phyloP scores from a whole-genome alignment of 192 early-diverging fungal genomes.

The Dissophora globulifera region DNA sequence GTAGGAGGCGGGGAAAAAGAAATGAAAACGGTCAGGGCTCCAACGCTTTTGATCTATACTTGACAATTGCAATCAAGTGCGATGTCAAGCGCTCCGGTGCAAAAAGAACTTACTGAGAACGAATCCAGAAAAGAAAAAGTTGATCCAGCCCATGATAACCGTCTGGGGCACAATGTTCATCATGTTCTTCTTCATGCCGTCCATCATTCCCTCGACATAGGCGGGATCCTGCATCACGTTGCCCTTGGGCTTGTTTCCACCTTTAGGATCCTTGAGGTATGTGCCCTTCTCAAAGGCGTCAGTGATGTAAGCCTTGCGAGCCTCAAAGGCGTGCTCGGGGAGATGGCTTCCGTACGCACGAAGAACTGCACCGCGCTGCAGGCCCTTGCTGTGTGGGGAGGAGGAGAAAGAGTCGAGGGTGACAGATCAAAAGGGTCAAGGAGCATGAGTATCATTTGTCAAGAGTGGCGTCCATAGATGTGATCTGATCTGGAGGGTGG shows the following conservation, averaged over 20 bases:
- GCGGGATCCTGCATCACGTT: conserved; percentile 94
- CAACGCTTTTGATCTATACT: no score
- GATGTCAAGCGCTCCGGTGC: no score
- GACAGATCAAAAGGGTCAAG: no score
- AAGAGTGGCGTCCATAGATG: neutral
- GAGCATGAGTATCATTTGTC: no score
- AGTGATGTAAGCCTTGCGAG: conserved; percentile 76
- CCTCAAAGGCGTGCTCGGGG: conserved; percentile 74
- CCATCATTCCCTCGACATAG: conserved; percentile 97
- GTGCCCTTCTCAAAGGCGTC: conserved; percentile 83
- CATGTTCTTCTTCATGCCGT: conserved; percentile 98
- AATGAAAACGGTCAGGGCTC: no score
- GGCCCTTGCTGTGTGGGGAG: conserved; percentile 73
- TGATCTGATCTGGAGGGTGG: neutral
- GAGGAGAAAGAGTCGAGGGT: no score
- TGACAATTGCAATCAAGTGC: no score
- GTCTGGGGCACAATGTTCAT: conserved; percentile 98
- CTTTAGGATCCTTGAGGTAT: conserved; percentile 88
- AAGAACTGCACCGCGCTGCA: conserved; percentile 77
- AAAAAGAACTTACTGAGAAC: conserved; percentile 83
- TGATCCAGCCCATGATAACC: conserved; percentile 98
- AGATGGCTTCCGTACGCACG: conserved; percentile 76
- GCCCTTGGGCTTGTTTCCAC: conserved; percentile 63
- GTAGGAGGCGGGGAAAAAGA: neutral
- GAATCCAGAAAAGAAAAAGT: conserved; percentile 98